Conservation (phyloP, 1,139 yeast genomes). For the Kazachstania sp. region DNA sequence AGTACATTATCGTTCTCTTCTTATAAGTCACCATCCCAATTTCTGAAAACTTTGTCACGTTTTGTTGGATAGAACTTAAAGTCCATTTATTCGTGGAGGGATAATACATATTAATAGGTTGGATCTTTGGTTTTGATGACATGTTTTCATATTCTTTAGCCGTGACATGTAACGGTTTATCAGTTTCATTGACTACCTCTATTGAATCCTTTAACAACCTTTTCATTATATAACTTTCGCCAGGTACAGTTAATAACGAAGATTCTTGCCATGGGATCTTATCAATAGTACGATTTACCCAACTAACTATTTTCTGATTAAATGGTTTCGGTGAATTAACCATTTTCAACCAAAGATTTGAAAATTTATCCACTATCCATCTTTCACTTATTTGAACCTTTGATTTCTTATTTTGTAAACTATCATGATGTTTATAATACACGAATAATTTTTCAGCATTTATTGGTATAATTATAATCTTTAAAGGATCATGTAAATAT, state of each 20-base stretch:
- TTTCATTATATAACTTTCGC: slow-evolving; percentile 30
- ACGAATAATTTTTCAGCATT: slow-evolving; percentile 48
- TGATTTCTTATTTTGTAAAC: slow-evolving; percentile 29
- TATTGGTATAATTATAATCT: slow-evolving; percentile 51
- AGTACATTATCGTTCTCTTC: slow-evolving; percentile 40
- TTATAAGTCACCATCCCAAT: slow-evolving; percentile 38
- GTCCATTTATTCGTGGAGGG: slow-evolving; percentile 25
- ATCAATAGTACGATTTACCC: slow-evolving; percentile 36
- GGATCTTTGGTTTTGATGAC: slow-evolving; percentile 15
- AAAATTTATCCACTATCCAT: slow-evolving; percentile 40
- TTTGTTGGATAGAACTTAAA: slow-evolving; percentile 20
- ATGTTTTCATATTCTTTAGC: slow-evolving; percentile 6
- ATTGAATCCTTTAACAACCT: slow-evolving; percentile 15
- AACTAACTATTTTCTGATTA: slow-evolving; percentile 37
- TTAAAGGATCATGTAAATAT: slow-evolving; percentile 34
- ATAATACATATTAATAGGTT: slow-evolving; percentile 16
- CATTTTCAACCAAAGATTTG: slow-evolving; percentile 40
- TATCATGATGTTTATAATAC: slow-evolving; percentile 48
- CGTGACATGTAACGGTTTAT: slow-evolving; percentile 7
- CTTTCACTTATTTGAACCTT: slow-evolving; percentile 29
- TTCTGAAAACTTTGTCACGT: slow-evolving; percentile 28
- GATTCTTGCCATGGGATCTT: slow-evolving; percentile 46
- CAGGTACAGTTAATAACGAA: slow-evolving; percentile 43
- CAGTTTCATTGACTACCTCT: slow-evolving; percentile 5
- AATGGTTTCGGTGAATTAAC: slow-evolving; percentile 35